phyloP scores from a whole-genome alignment of 176 grass and related monocot species.

The Rhynchospora breviuscula region DNA sequence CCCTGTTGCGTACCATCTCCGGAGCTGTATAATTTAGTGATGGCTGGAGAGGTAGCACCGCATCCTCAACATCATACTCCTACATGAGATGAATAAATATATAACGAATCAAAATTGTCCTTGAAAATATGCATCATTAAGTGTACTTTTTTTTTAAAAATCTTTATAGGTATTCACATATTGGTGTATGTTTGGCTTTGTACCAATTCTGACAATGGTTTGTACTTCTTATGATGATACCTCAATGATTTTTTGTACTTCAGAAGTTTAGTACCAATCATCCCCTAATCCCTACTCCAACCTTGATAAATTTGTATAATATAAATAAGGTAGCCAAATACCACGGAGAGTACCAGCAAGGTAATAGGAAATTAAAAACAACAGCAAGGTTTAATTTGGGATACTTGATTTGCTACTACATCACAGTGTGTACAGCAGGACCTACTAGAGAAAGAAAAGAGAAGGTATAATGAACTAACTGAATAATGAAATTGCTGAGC shows the following conservation, averaged over 20 bases:
- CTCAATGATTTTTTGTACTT: background rate
- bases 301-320: background rate
- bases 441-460: background rate
- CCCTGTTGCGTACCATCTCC: conserved; percentile 76
- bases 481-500: conserved; percentile 87
- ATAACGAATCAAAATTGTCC: background rate
- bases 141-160: background rate
- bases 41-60: conserved; percentile 84
- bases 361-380: background rate
- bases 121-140: background rate
- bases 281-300: background rate
- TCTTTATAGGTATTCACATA: background rate
- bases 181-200: background rate
- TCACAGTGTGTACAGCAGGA: background rate
- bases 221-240: background rate
- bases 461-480: conserved; percentile 49
- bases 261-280: background rate
- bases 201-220: background rate
- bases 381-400: background rate
- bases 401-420: background rate
- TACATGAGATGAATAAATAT: conserved; percentile 31
- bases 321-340: background rate
- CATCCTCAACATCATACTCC: conserved; percentile 98
- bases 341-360: background rate
- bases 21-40: conserved; percentile 92